Percentiles rank a stretch among this genome's conserved stretches.
phyloP scores from a whole-genome alignment of 352 stramenopile genomes.

The Pythium sukuiense region DNA sequence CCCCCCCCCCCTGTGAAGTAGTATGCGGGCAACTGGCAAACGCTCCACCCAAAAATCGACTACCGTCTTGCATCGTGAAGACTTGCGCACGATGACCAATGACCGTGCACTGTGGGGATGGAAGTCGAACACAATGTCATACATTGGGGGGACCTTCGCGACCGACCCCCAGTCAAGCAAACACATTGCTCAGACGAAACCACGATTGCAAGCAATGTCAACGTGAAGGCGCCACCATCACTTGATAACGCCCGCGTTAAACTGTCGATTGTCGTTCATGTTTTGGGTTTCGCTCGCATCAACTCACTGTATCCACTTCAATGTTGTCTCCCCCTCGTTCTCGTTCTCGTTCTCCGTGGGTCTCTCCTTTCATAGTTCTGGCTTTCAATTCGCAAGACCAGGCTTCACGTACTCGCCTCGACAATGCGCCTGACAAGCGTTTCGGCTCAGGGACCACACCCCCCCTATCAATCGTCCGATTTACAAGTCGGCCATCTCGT shows the following conservation, averaged over 20 bases:
- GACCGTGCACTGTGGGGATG: too few relatives aligned
- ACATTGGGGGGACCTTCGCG: too few relatives aligned
- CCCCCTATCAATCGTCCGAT: background rate
- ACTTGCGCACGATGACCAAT: too few relatives aligned
- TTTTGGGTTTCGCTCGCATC: constrained; percentile 12
- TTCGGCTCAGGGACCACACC: background rate
- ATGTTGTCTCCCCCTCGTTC: too few relatives aligned
- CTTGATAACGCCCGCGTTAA: constrained; percentile 8
- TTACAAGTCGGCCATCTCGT: constrained; percentile 89
- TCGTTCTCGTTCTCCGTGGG: background rate
- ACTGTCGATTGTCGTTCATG: constrained; percentile 2
- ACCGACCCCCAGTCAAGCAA: too few relatives aligned
- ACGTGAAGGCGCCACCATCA: background rate
- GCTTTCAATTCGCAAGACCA: background rate
- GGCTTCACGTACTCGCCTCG: background rate
- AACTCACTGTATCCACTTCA: constrained; percentile 1
- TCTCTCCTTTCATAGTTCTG: background rate
- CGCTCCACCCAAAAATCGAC: too few relatives aligned
- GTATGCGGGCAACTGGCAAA: too few relatives aligned
- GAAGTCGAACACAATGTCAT: too few relatives aligned
- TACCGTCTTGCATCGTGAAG: too few relatives aligned
- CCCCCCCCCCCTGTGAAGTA: too few relatives aligned
- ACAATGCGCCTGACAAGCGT: background rate
- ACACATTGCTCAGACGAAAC: too few relatives aligned
- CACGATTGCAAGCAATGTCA: background rate